Evolutionary conservation across 2,329 filamentous ascomycete genomes (phyloP), one percentile per base, ranked within the genome.

Genomic region (Sclerotinia glacialis): DNA sequence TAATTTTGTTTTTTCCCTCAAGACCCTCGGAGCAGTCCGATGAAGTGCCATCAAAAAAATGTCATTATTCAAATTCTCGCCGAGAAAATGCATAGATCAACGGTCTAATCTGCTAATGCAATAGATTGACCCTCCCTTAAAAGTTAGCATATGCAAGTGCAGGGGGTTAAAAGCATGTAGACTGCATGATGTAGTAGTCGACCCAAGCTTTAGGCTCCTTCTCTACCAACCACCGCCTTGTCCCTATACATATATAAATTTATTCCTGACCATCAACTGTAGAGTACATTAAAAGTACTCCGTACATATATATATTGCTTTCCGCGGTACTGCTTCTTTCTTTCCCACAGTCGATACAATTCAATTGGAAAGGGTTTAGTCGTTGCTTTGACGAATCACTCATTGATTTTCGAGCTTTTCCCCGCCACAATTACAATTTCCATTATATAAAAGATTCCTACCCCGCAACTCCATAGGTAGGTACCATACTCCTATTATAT

Each of bases 381-480:
- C 16, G 21, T 37, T 37, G 21, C 14, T 5, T 40, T 16, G 14
- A 16, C 18, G 11, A 47, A 31, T 46, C 55, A n/a, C 31, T 21
- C 21, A 26, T 8, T 31, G 28, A 53, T 11, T 23, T 7, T 14
- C 16, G n/a, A 55, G 18, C 9, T 42, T 18, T 23, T 3, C 40
- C 56, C 42, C 44, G 56, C 56, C 56, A 60, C 56, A 47, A 34
- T 26, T 46, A 37, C n/a, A 61, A 47, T 61, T 61, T 49, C 58
- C 16, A 61, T 61, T 61, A 61, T 49, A 37, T 37, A 60, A 49
- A 18, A 49, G 23, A 37, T 61, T 61, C 31, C 28, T 61, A 61
- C 58, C 58, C 58, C 58, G 58, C 58, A 61, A 61, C 37, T 40
- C 5, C n/a, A 37, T n/a, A n/a, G n/a, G n/a, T n/a, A n/a, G n/a